Conservation (phyloP, 1,139 yeast genomes). For the Candida pseudoviswanathii region DNA sequence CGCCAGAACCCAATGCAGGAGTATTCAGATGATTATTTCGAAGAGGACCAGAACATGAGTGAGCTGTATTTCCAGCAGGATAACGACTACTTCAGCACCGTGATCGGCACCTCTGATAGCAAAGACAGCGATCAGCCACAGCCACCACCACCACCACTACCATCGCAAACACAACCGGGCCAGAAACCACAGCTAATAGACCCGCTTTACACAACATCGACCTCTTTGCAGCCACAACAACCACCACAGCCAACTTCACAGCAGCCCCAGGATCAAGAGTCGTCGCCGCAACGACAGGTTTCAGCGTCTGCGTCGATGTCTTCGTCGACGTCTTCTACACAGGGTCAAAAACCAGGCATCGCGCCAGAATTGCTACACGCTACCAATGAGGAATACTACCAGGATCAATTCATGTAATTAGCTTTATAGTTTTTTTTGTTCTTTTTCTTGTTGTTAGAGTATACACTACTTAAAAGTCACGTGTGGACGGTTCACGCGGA, state of each 20-base stretch:
- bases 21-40: conserved; percentile 6
- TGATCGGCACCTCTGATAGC: not conserved
- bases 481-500: too few species aligned
- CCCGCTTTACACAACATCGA: not conserved
- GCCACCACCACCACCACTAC: not conserved
- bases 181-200: not conserved
- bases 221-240: not conserved
- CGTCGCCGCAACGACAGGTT: not conserved
- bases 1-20: not conserved
- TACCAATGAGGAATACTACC: conserved; percentile 1
- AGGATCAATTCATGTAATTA: conserved; percentile 1
- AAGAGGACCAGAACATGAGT: not conserved
- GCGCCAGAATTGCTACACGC: not conserved
- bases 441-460: too few species aligned
- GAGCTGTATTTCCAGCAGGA: not conserved
- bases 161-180: not conserved
- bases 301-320: not conserved
- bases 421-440: too few species aligned
- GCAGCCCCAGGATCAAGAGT: not conserved
- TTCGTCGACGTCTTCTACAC: not conserved
- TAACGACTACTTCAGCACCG: not conserved
- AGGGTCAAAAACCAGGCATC: not conserved
- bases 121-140: not conserved
- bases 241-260: not conserved
- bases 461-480: too few species aligned